Conservation (phyloP, 139 green algal genomes). For the Haematococcus lacustris region DNA sequence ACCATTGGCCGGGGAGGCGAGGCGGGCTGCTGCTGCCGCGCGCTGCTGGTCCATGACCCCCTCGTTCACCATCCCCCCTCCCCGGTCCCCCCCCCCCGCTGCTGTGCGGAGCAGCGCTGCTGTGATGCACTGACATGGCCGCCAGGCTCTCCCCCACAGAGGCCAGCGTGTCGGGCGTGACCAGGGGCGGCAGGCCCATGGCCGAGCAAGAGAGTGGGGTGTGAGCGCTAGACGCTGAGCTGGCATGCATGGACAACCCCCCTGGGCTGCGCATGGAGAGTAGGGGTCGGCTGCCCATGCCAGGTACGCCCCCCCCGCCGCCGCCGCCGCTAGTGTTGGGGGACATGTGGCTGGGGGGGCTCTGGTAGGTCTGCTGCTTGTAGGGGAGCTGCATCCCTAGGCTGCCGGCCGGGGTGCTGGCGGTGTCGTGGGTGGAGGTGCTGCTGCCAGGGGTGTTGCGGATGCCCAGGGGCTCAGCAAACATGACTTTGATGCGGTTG, state of each 20-base stretch:
- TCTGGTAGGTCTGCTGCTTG: no score
- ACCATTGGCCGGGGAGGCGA: no score
- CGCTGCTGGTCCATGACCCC: no score
- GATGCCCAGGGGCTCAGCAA: constrained; percentile 38
- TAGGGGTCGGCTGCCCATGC: background rate
- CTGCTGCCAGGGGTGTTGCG: background rate
- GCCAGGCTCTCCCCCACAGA: background rate
- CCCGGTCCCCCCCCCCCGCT: background rate
- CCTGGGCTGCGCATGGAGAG: background rate
- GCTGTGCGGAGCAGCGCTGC: background rate
- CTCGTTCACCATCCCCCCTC: background rate
- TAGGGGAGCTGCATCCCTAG: background rate
- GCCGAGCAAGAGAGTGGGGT: background rate
- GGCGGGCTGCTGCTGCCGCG: no score
- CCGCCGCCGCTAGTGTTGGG: background rate
- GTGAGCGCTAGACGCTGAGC: background rate
- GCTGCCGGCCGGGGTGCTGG: background rate
- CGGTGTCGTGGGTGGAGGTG: background rate
- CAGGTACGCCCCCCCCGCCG: background rate
- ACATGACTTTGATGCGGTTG: constrained; percentile 72
- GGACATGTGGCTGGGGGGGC: background rate
- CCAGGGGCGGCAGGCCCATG: background rate
- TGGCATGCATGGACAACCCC: background rate
- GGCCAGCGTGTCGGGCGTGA: background rate
- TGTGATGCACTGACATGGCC: background rate